A percentile compares a stretch with the other conserved stretches of the same genome.
Conservation (phyloP, 2,329 filamentous ascomycete species). For the Botrytis pseudocinerea region DNA sequence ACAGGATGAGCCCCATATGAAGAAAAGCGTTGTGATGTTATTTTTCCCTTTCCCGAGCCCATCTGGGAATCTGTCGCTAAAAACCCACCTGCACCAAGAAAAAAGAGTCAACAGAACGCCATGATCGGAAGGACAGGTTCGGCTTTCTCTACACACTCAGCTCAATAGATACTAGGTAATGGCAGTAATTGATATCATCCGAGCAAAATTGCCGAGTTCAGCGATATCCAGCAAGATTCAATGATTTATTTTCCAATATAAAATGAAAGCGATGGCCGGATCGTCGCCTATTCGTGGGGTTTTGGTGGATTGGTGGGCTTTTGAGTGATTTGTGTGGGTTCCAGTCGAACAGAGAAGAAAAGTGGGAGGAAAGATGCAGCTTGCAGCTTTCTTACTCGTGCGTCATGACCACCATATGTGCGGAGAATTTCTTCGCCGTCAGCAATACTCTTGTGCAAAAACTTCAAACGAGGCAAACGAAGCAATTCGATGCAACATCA, state of each 20-base stretch:
- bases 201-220: constrained; percentile 6
- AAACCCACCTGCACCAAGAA: not conserved
- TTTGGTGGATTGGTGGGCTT: constrained; percentile 17
- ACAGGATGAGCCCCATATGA: constrained; percentile 11
- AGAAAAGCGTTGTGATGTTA: constrained; percentile 6
- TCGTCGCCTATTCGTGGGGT: constrained; percentile 24
- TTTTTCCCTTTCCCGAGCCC: not conserved
- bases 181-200: constrained; percentile 12
- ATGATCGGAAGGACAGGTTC: not conserved
- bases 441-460: constrained; percentile 9
- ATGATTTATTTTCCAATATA: constrained; percentile 14
- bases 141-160: constrained; percentile 16
- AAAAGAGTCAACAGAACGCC: not conserved
- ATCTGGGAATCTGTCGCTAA: not conserved
- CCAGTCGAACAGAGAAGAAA: not conserved
- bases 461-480: not conserved
- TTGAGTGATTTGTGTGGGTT: not conserved
- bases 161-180: constrained; percentile 8
- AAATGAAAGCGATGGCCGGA: constrained; percentile 17
- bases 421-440: constrained; percentile 14
- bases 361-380: constrained; percentile 10
- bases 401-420: constrained; percentile 11
- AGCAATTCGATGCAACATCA: constrained; percentile 9
- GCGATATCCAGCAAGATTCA: constrained; percentile 2
- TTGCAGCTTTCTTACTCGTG: constrained; percentile 15